A percentile compares a stretch with the other conserved stretches of the same genome.
phyloP scores from a whole-genome alignment of 2,329 filamentous ascomycete genomes.

The Scedosporium minutisporum region DNA sequence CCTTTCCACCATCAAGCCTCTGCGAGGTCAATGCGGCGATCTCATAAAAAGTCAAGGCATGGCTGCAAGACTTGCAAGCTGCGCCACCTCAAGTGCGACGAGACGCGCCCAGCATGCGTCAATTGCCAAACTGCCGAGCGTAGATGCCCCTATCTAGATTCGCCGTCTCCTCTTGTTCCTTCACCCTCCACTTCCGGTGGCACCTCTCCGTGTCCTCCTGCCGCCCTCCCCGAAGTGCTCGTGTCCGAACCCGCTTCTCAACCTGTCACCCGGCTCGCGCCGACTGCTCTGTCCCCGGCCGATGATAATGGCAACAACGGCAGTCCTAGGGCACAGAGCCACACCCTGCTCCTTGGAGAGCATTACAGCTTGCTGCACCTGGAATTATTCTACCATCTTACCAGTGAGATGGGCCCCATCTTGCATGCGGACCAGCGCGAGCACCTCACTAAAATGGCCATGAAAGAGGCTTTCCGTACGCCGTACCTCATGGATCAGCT shows the following conservation, averaged over 20 bases:
- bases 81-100: constrained; percentile 33
- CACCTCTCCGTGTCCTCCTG: not conserved
- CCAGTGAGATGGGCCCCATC: not conserved
- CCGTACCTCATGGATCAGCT: constrained; percentile 38
- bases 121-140: constrained; percentile 28
- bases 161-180: constrained; percentile 2
- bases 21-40: not conserved
- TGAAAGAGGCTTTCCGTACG: constrained; percentile 20
- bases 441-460: constrained; percentile 17
- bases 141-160: constrained; percentile 21
- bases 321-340: not conserved
- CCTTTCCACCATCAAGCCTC: too few species aligned
- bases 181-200: not conserved
- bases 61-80: constrained; percentile 30
- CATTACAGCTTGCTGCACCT: constrained; percentile 28
- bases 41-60: constrained; percentile 24
- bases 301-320: not conserved
- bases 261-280: not conserved
- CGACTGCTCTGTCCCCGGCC: not conserved
- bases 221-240: too few species aligned
- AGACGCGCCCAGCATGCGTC: constrained; percentile 27
- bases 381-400: constrained; percentile 21
- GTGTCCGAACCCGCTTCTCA: not conserved
- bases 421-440: constrained; percentile 12
- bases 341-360: constrained; percentile 10